A percentile compares a stretch with the other conserved stretches of the same genome.
These are phyloP conservation scores for Termitomyces sp. DNA, from an alignment of 768 basidiomycete species.

Conservation along the genomic window DNA sequence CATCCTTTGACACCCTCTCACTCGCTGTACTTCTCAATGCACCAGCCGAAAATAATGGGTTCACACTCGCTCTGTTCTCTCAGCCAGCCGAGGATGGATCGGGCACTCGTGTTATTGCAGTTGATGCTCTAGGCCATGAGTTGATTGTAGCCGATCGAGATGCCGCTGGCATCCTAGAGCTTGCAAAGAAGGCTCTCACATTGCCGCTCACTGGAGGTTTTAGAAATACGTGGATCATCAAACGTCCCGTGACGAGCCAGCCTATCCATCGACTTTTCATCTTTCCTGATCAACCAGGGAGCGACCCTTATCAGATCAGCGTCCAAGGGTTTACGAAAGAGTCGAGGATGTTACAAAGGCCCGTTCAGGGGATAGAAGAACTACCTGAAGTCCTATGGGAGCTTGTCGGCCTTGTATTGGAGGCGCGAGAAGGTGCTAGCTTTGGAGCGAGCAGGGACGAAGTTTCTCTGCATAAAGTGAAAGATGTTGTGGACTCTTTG, in stretches of 20 bases:
- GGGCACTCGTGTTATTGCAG: constrained; percentile 18
- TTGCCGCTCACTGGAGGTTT: constrained; percentile 26
- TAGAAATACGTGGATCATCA: constrained; percentile 33
- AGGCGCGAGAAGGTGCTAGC: constrained; percentile 25
- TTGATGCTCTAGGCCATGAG: constrained; percentile 30
- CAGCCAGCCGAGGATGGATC: constrained; percentile 2
- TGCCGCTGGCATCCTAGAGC: constrained; percentile 20
- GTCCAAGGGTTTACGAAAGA: constrained; percentile 33
- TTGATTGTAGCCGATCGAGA: constrained; percentile 22
- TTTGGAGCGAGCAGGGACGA: constrained; percentile 20
- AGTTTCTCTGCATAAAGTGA: constrained; percentile 24
- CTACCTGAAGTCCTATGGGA: constrained; percentile 29
- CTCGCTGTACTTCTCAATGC: constrained; percentile 31
- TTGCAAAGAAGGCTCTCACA: constrained; percentile 17
- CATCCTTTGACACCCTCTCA: constrained; percentile 22
- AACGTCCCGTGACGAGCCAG: constrained; percentile 25
- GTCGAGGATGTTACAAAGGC: constrained; percentile 22
- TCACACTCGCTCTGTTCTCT: constrained; percentile 32
- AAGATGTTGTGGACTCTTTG: constrained; percentile 21
- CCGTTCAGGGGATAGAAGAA: constrained; percentile 22
- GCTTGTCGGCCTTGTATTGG: constrained; percentile 28
- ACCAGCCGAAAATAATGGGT: constrained; percentile 30
- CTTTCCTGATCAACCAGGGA: constrained; percentile 11
- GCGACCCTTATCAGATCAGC: constrained; percentile 24
- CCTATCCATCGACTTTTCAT: constrained; percentile 32